Conservation (phyloP, 2,329 filamentous ascomycete species). For the Colletotrichum viniferum region DNA sequence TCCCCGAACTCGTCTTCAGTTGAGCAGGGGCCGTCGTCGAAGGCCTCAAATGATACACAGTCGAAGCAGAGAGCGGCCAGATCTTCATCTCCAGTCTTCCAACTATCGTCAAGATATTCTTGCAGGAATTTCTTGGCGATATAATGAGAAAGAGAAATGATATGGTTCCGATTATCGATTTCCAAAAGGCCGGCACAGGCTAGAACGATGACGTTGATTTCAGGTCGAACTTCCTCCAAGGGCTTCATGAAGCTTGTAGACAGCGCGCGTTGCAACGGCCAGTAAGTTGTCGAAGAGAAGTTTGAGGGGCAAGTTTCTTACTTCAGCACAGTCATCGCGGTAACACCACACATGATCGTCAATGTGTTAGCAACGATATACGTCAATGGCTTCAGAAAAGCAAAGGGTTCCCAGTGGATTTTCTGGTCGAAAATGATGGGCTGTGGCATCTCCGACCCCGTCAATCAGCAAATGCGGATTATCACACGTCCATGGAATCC, state of each 20-base stretch:
- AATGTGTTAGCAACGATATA: neutral
- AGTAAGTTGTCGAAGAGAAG: neutral
- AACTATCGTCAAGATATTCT: no score
- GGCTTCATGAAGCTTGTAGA: no score
- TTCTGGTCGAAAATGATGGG: neutral
- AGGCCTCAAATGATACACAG: no score
- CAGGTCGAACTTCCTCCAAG: no score
- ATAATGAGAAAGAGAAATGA: no score
- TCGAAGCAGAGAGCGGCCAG: no score
- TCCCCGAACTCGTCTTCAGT: fast-evolving
- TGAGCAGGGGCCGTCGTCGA: no score
- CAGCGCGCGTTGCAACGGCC: no score
- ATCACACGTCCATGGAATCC: neutral
- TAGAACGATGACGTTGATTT: no score
- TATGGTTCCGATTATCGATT: fast-evolving
- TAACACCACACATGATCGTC: neutral
- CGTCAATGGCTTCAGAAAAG: neutral
- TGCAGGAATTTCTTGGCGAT: fast-evolving
- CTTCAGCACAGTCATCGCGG: fast-evolving
- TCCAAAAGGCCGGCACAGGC: no score
- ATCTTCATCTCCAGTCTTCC: no score
- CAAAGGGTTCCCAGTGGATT: neutral
- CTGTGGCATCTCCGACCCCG: neutral
- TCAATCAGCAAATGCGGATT: fast-evolving
- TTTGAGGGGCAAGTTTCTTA: neutral